phyloP scores from a whole-genome alignment of 2,329 filamentous ascomycete species.

The Penicillium decumbens region DNA sequence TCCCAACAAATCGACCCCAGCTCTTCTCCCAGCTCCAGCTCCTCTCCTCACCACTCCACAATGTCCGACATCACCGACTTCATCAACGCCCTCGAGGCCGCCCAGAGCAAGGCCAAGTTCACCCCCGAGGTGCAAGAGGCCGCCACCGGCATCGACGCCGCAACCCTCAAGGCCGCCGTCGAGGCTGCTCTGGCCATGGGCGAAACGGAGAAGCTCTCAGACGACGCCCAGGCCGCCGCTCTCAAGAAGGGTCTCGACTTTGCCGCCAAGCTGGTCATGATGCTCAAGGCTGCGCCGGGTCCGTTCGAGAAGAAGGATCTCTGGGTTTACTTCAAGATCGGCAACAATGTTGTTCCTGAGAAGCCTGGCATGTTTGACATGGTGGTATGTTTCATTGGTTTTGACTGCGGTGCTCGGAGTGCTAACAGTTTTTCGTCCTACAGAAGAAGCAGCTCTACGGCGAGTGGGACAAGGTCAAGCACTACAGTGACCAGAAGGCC shows the following conservation, averaged over 20 bases:
- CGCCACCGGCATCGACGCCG: slow-evolving; percentile 24
- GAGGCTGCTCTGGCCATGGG: slow-evolving; percentile 14
- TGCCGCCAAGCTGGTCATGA: slow-evolving; percentile 29
- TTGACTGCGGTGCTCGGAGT: background rate
- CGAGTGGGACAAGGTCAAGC: slow-evolving; percentile 68
- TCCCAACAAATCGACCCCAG: slow-evolving; percentile 8
- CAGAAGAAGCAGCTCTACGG: slow-evolving; percentile 76
- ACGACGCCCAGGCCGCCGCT: slow-evolving; percentile 14
- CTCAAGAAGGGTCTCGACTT: slow-evolving; percentile 29
- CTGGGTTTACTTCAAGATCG: slow-evolving; percentile 41
- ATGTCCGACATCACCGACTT: slow-evolving; percentile 30
- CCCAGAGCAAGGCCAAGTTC: slow-evolving; percentile 28
- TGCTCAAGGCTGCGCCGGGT: slow-evolving; percentile 24
- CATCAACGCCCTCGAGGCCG: slow-evolving; percentile 24
- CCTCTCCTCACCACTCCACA: slow-evolving; percentile 10
- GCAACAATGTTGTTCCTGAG: slow-evolving; percentile 26
- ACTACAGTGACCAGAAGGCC: slow-evolving; percentile 61
- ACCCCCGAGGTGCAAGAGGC: slow-evolving; percentile 27
- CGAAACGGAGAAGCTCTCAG: slow-evolving; percentile 14
- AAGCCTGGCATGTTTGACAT: slow-evolving; percentile 39
- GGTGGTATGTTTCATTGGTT: slow-evolving; percentile 30
- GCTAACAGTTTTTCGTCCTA: slow-evolving; percentile 14
- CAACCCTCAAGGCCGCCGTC: slow-evolving; percentile 22
- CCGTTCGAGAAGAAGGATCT: slow-evolving; percentile 28
- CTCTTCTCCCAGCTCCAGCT: background rate